Base-by-base conservation (phyloP, 116 monocot genomes). In the Phalaenopsis hybrid region DNA sequence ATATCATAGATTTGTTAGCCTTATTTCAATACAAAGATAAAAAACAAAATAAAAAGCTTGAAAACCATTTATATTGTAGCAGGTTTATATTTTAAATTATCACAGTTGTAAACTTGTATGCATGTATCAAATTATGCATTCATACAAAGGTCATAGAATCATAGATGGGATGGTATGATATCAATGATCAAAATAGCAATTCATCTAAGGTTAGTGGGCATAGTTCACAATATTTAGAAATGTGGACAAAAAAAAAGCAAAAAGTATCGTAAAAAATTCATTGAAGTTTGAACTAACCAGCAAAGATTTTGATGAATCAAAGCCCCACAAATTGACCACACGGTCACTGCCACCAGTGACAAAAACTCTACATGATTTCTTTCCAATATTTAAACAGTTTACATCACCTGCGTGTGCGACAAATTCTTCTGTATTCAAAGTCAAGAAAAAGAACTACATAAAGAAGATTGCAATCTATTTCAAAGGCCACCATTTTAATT, bases 301-400 rank as follows among this genome's bases (percentile, higher is more conserved):
- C 59, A 94, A 77, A 67, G 90, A 81, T 37, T 81, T 89, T 20
- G 89, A 59, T 81, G 88, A 87, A 49, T 92, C 94, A 81, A 96
- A 84, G 12, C 87, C 84, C 96, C 94, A 96, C 31, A 94, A 55
- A 73, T 94, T 96, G 41, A 96, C 94, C 78, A 81, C 89, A 61
- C 88, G 83, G 83, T 96, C 96, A 67, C 85, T 91, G 16, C 96
- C 92, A 77, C 96, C 96, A 76, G 96, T 96, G 49, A 89, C 74
- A 44, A 94, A 96, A 68, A 94, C 78, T 81, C 91, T 83, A 80
- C 84, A 81, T 58, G 94, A 94, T 81, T 96, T 96, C 89, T 92
- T 96, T 48, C 96, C 96, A 37, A 96, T 92, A 48, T 76, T 83
- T 52, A 94, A 82, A 68, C 92, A 96, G 12, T 89, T 96, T 17